Percentiles rank a stretch among this genome's conserved stretches.
phyloP scores from a whole-genome alignment of 139 green algal genomes.

The Ostreobium quekettii region DNA sequence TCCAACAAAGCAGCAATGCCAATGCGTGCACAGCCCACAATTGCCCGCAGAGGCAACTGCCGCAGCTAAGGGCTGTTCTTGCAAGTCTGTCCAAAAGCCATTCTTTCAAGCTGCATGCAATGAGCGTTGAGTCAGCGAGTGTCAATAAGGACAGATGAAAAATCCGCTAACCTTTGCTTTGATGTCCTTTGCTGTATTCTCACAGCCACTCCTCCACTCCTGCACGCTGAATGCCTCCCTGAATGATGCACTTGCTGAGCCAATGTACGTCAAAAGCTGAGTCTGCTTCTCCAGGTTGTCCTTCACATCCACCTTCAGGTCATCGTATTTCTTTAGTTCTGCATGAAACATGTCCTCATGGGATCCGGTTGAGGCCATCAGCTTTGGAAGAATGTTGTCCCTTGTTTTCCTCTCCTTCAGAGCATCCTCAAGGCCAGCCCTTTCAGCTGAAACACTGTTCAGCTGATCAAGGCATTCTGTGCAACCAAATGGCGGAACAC shows the following conservation, averaged over 20 bases:
- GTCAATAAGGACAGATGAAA: too few relatives aligned
- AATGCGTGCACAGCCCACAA: too few relatives aligned
- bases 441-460: slow-evolving; percentile 35
- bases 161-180: background rate
- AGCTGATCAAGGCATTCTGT: slow-evolving; percentile 18
- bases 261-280: slow-evolving; percentile 7
- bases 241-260: slow-evolving; percentile 29
- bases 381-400: slow-evolving; percentile 84
- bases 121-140: too few relatives aligned
- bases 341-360: slow-evolving; percentile 55
- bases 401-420: slow-evolving; percentile 69
- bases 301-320: slow-evolving; percentile 4
- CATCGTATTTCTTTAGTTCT: slow-evolving; percentile 78
- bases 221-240: slow-evolving; percentile 32
- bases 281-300: slow-evolving; percentile 10
- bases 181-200: background rate
- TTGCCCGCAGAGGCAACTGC: too few relatives aligned
- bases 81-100: too few relatives aligned
- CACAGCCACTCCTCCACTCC: slow-evolving; percentile 14
- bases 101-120: too few relatives aligned
- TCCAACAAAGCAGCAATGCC: too few relatives aligned
- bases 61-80: too few relatives aligned
- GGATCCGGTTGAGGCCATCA: slow-evolving; percentile 52
- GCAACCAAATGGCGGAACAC: too few relatives aligned
- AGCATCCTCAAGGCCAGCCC: slow-evolving; percentile 74